These are phyloP conservation scores for Neurospora sp. DNA, from an alignment of 495 filamentous ascomycete genomes.

Conservation along the genomic window DNA sequence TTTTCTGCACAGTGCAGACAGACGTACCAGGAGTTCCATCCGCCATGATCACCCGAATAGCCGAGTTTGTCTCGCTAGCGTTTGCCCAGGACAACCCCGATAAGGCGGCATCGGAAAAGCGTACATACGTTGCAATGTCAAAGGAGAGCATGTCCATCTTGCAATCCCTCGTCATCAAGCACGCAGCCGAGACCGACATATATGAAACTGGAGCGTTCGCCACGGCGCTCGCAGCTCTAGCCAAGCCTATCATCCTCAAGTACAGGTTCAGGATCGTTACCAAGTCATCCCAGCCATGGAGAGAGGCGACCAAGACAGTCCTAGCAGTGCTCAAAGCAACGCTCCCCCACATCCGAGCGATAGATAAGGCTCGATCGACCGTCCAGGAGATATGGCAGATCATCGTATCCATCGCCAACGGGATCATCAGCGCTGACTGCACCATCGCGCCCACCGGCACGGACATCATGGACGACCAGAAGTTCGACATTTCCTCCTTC, in stretches of 20 bases:
- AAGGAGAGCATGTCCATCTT: slow-evolving; percentile 64
- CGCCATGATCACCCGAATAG: slow-evolving; percentile 54
- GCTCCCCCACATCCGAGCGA: slow-evolving; percentile 49
- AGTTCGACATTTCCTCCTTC: slow-evolving; percentile 74
- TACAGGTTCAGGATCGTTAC: slow-evolving; percentile 53
- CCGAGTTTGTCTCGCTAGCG: slow-evolving; percentile 60
- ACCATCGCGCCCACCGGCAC: slow-evolving; percentile 25
- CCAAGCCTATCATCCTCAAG: slow-evolving; percentile 59
- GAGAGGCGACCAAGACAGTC: slow-evolving; percentile 58
- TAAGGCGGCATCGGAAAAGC: slow-evolving; percentile 32
- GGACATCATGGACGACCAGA: slow-evolving; percentile 51
- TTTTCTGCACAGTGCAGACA: slow-evolving; percentile 58
- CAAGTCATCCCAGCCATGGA: slow-evolving; percentile 62
- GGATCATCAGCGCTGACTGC: slow-evolving; percentile 50
- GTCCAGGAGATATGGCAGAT: slow-evolving; percentile 46
- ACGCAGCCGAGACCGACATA: slow-evolving; percentile 53
- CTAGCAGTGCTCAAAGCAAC: slow-evolving; percentile 59
- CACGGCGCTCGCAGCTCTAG: slow-evolving; percentile 51
- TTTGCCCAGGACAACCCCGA: slow-evolving; percentile 34
- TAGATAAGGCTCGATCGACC: slow-evolving; percentile 39
- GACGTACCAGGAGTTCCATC: slow-evolving; percentile 58
- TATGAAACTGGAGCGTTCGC: slow-evolving; percentile 54
- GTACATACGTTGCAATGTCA: slow-evolving; percentile 80
- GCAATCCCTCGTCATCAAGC: slow-evolving; percentile 49
- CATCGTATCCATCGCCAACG: slow-evolving; percentile 48